phyloP scores from a whole-genome alignment of 2,329 filamentous ascomycete genomes.

The Penicillium sp. region DNA sequence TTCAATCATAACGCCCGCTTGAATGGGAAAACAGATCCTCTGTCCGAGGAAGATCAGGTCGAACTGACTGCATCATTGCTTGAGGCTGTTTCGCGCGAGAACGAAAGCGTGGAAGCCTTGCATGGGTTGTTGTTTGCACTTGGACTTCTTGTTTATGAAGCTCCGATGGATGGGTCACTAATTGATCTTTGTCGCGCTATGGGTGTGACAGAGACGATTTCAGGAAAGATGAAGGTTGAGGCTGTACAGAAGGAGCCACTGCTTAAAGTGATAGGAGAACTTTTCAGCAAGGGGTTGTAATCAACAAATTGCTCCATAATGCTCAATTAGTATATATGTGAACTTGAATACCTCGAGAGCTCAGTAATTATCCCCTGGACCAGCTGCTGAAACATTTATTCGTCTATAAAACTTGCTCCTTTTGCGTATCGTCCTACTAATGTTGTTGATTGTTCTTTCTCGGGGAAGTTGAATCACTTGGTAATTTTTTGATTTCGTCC shows the following conservation, averaged over 20 bases:
- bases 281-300: constrained; percentile 42
- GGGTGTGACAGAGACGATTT: constrained; percentile 66
- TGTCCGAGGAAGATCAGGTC: constrained; percentile 70
- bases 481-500: constrained; percentile 58
- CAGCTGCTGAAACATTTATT: background rate
- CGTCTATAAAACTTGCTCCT: background rate
- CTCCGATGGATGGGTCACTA: constrained; percentile 69
- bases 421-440: too few relatives aligned
- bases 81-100: constrained; percentile 63
- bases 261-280: constrained; percentile 50
- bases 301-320: background rate
- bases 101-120: constrained; percentile 62
- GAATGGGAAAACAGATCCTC: constrained; percentile 53
- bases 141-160: constrained; percentile 71
- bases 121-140: constrained; percentile 74
- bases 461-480: constrained; percentile 62
- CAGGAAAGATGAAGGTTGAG: constrained; percentile 52
- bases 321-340: background rate
- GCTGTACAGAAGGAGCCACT: constrained; percentile 58
- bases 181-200: constrained; percentile 73
- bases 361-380: background rate
- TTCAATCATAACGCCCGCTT: constrained; percentile 65
- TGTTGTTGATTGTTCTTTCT: constrained; percentile 25
- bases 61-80: constrained; percentile 78
- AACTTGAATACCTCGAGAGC: background rate